Evolutionary conservation across 2,329 filamentous ascomycete genomes (phyloP), one percentile per base, ranked within the genome.

Genomic region (Proliferodiscus dingleyae): DNA sequence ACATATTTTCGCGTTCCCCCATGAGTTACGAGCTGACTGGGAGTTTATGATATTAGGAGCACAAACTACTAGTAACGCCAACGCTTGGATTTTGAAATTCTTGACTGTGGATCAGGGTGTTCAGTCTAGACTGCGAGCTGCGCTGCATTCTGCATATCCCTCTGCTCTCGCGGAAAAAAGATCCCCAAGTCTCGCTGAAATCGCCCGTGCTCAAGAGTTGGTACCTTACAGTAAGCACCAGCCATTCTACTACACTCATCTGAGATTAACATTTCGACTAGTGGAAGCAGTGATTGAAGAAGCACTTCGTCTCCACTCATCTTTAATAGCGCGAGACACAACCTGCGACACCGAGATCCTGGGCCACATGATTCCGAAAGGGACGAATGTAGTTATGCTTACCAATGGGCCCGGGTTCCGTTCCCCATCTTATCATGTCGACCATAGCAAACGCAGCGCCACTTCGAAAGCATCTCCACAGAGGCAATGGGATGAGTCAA

Each of bases 291-390:
- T 46, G 1, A 44, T 53, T 13, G 50, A 51, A 29, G 50, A 70
- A 49, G 55, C 61, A 0, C 51, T 68, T 3, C 61, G 68, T 1
- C 55, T 60, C 13, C 58, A 64, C 3, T 15, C n/a, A 13, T 16
- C 30, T 16, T 55, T 59, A 5, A 57, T 61, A 0, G 49, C 66
- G 2, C n/a, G n/a, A n/a, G n/a, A n/a, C n/a, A n/a, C n/a, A n/a
- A n/a, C n/a, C n/a, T n/a, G n/a, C n/a, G 64, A 68, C 34, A 59
- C 62, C 1, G 43, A 53, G 2, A 39, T 69, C 4, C 51, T 68
- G 1, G 66, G 66, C 3, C 50, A 61, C 23, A 51, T 32, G 26
- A 61, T 69, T 15, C 65, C 65, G 2, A 64, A 63, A 28, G 64
- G 64, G 3, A 66, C 65, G 0, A 50, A 56, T 30, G 49, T 68